Evolutionary conservation across 257 asterid species (phyloP).

Genomic region (Ocimum tenuiflorum): DNA sequence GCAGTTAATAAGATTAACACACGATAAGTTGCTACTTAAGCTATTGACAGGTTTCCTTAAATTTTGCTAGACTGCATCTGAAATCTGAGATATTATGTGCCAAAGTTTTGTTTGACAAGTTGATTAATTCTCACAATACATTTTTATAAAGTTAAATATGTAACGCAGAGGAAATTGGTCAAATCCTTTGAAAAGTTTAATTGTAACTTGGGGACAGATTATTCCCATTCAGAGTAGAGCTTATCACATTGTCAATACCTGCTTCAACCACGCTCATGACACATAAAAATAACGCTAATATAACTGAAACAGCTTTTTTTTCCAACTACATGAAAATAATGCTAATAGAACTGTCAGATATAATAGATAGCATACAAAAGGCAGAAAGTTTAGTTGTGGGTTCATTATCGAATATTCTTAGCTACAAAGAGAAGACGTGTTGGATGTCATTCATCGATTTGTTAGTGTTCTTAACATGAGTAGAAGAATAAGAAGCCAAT

Average conservation of each 20-base stretch:
- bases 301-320: no score
- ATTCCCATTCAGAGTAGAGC: neutral
- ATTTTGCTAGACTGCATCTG: neutral
- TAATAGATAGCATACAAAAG: no score
- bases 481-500: constrained; percentile 2
- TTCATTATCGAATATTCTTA: no score
- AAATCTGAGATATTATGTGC: neutral
- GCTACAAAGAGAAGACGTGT: no score
- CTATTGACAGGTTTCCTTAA: neutral
- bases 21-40: neutral
- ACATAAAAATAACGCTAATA: no score
- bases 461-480: neutral
- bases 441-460: no score
- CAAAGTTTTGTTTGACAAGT: no score
- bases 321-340: no score
- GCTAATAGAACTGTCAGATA: no score
- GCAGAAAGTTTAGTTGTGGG: no score
- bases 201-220: neutral
- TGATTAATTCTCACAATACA: neutral
- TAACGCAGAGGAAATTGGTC: neutral
- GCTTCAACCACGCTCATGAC: neutral
- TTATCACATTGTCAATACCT: no score
- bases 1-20: neutral
- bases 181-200: neutral
- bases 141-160: no score